Evolutionary conservation across 371 early-diverging fungal genomes (phyloP), one percentile per base, ranked within the genome.

Genomic region (Mucor lusitanicus): DNA sequence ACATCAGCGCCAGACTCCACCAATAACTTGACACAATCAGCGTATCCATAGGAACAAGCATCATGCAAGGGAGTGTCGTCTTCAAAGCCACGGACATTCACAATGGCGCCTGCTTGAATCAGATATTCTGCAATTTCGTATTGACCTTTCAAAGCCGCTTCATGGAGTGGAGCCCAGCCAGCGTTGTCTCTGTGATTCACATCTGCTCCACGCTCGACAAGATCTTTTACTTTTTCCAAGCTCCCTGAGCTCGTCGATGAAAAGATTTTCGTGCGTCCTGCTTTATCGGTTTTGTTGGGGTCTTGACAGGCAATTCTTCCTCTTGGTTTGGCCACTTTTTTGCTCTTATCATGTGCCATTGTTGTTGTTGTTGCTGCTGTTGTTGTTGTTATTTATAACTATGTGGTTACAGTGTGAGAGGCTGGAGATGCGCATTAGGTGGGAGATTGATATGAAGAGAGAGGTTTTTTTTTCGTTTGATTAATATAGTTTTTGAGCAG

Each of bases 51-150:
- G 17, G 87, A 73, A 32, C 88, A 84, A n/a, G 93, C 92, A 84
- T 92, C 92, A 75, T 93, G 94, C 58, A 94, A 67, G 23, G 95
- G 87, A n/a, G 93, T 90, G 44, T 86, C 87, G 32, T 84, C 84
- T 63, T 90, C 88, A 39, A 79, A 74, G 32, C 87, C 89, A 46
- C 74, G 69, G 7, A 83, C 81, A 63, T 90, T 85, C 46, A 90
- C 72, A 50, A 85, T 82, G 0, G 86, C 85, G 7, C 78, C 75
- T 19, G 74, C 74, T 63, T 81, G 69, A 21, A 90, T 74, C n/a
- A 92, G 71, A 42, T 77, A 80, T 50, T 74, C 61, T 9, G 87
- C 80, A n/a, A 88, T 82, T 30, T 85, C 82, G 12, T 71, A 79
- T 50, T 86, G 83, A 12, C 89, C 90, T 50, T 85, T 80, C 15